These are phyloP conservation scores for Pestalotiopsis fici DNA, from an alignment of 2,329 filamentous ascomycete species.

Conservation along the genomic window DNA sequence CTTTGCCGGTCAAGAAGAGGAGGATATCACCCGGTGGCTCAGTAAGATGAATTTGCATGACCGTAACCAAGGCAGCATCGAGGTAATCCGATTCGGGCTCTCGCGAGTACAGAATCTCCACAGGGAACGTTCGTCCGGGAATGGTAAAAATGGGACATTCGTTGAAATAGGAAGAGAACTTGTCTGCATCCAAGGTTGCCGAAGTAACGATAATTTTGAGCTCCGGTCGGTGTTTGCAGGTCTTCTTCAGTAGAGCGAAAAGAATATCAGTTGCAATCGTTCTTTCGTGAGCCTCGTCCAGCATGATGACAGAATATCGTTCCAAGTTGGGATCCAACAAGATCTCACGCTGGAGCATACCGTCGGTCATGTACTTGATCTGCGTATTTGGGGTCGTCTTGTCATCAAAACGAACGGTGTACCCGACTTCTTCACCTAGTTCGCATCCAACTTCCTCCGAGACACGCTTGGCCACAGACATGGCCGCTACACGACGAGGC, in stretches of 20 bases:
- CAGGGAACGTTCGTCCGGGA: slow-evolving; percentile 90
- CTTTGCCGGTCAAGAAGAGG: slow-evolving; percentile 95
- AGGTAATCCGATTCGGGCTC: slow-evolving; percentile 97
- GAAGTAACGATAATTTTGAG: slow-evolving; percentile 96
- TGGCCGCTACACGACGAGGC: slow-evolving; percentile 92
- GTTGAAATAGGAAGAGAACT: slow-evolving; percentile 96
- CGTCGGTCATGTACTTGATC: slow-evolving; percentile 99
- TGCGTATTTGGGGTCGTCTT: slow-evolving; percentile 83
- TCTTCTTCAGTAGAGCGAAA: slow-evolving; percentile 93
- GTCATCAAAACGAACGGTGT: slow-evolving; percentile 97
- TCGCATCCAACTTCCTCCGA: slow-evolving; percentile 92
- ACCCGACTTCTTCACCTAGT: slow-evolving; percentile 90
- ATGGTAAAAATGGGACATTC: slow-evolving; percentile 96
- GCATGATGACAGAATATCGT: slow-evolving; percentile 94
- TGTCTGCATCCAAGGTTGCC: slow-evolving; percentile 93
- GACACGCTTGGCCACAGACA: slow-evolving; percentile 97
- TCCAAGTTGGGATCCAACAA: slow-evolving; percentile 86
- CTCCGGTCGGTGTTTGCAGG: slow-evolving; percentile 80
- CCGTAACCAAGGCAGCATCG: slow-evolving; percentile 89
- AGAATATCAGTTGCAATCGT: slow-evolving; percentile 96
- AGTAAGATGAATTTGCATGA: slow-evolving; percentile 96
- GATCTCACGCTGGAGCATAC: slow-evolving; percentile 95
- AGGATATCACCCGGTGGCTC: slow-evolving; percentile 92
- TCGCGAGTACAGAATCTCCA: slow-evolving; percentile 92
- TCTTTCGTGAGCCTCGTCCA: slow-evolving; percentile 96